Conservation (phyloP, 78 protist species). For the Isochrysis galbana region DNA sequence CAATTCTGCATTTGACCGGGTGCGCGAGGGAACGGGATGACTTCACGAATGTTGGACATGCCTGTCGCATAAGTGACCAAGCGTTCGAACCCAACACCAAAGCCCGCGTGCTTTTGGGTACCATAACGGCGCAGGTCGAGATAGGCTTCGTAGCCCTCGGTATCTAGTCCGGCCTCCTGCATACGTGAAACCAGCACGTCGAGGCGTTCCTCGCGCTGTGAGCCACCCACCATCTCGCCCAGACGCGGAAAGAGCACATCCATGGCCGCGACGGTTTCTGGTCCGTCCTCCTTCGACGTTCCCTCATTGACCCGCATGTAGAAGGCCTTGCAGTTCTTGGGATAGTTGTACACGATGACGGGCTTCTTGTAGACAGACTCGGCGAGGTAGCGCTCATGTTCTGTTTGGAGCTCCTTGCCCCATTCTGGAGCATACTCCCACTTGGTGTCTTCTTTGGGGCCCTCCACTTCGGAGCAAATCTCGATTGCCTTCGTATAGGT, state of each 20-base stretch:
- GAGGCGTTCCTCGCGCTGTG: conserved; percentile 73
- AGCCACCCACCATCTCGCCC: conserved; percentile 89
- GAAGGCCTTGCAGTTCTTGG: conserved; percentile 64
- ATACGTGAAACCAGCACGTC: conserved; percentile 24
- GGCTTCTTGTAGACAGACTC: conserved; percentile 25
- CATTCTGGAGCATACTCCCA: conserved; percentile 36
- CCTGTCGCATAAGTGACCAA: conserved; percentile 71
- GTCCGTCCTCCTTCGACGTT: no score
- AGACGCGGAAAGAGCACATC: conserved; percentile 83
- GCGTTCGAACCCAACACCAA: conserved; percentile 86
- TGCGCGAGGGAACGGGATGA: conserved; percentile 75
- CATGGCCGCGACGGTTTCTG: conserved; percentile 40
- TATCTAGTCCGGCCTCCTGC: neutral
- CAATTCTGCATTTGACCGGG: neutral
- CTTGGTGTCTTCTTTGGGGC: neutral
- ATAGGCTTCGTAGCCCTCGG: conserved; percentile 52
- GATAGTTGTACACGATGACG: conserved; percentile 39
- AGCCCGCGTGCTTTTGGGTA: conserved; percentile 81
- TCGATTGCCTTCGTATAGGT: conserved; percentile 73
- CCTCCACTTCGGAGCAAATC: neutral
- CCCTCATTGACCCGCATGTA: conserved; percentile 77
- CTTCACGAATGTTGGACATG: conserved; percentile 77
- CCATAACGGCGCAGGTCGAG: conserved; percentile 79
- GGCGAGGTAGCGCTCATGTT: conserved; percentile 76
- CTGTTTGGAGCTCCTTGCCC: conserved; percentile 65